Base-by-base conservation (phyloP, 176 grass and related monocot genomes). In the Alopecurus myosuroides region DNA sequence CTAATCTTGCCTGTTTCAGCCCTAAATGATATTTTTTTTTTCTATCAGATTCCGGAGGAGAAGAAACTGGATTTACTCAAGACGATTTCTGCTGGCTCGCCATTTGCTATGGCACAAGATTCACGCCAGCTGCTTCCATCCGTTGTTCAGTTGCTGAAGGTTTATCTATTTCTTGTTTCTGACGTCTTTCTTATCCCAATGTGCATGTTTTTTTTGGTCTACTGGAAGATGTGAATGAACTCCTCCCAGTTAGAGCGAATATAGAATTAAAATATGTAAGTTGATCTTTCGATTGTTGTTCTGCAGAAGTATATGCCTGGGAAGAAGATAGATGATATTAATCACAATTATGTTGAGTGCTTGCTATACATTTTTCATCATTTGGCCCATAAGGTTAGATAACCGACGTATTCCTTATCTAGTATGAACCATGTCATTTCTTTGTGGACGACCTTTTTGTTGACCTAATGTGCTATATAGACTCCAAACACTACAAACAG, bases 401-500 rank as follows among this genome's bases (percentile, higher is more conserved):
- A 11, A 71, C 65, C 62, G n/a, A 41, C 31, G 48, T 76, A 22
- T 84, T 84, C 30, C 15, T 73, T 80, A 77, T 55, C 18, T 57
- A 57, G 80, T 84, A 69, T 86, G 55, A 84, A 71, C 42, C 39
- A 22, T 92, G 73, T 44, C 4, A 25, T 86, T 77, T 70, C 31
- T 60, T 77, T 23, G 17, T 41, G 52, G 29, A 81, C 52, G 67
- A 45, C 17, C 29, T 70, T 70, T 79, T 46, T 85, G 74, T 63
- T 90, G 36, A 90, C 15, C 80, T 75, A 51, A 61, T 76, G 49
- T 89, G 53, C 55, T 72, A 82, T 91, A 63, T 77, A 99, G 97
- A 96, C 94, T 76, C 97, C 97, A 80, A 99, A 99, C 79, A 94
- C 94, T 15, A 99, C 97, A 52, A 99, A 99, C 72, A 99, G 94